A percentile compares a stretch with the other conserved stretches of the same genome.
Conservation (phyloP, 2,329 filamentous ascomycete genomes). For the Anisogramma anomala region DNA sequence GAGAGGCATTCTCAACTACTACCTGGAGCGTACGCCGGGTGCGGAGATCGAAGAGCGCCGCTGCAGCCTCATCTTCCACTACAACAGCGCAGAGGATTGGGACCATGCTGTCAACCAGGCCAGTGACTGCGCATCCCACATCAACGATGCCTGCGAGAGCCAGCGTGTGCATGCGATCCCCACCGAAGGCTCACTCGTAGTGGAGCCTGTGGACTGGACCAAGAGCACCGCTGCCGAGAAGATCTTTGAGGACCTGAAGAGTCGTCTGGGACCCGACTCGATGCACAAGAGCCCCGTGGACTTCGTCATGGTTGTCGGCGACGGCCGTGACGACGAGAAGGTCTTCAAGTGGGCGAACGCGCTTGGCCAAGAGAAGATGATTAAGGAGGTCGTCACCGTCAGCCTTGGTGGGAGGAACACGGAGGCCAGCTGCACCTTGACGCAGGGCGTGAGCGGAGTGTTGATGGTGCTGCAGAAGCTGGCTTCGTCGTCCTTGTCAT, state of each 20-base stretch:
- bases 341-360: slow-evolving; percentile 91
- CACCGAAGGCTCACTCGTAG: slow-evolving; percentile 66
- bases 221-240: slow-evolving; percentile 73
- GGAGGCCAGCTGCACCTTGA: slow-evolving; percentile 72
- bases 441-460: slow-evolving; percentile 83
- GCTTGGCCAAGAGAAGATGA: slow-evolving; percentile 44
- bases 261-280: slow-evolving; percentile 24
- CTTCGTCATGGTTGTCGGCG: slow-evolving; percentile 81
- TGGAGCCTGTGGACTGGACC: slow-evolving; percentile 77
- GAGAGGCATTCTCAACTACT: slow-evolving; percentile 73
- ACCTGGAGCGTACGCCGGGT: slow-evolving; percentile 77
- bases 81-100: slow-evolving; percentile 68
- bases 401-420: slow-evolving; percentile 81
- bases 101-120: slow-evolving; percentile 67
- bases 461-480: slow-evolving; percentile 18
- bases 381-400: slow-evolving; percentile 69
- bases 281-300: slow-evolving; percentile 45
- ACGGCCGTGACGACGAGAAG: slow-evolving; percentile 85
- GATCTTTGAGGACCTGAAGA: slow-evolving; percentile 52
- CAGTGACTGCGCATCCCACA: slow-evolving; percentile 82
- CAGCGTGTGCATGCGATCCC: slow-evolving; percentile 77
- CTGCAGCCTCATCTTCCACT: slow-evolving; percentile 85
- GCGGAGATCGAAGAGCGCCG: slow-evolving; percentile 84
- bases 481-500: slow-evolving; percentile 11
- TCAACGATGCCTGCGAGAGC: slow-evolving; percentile 82